Percentiles rank a stretch among this genome's conserved stretches.
Conservation (phyloP, 768 basidiomycete species). For the Pisolithus sp. region DNA sequence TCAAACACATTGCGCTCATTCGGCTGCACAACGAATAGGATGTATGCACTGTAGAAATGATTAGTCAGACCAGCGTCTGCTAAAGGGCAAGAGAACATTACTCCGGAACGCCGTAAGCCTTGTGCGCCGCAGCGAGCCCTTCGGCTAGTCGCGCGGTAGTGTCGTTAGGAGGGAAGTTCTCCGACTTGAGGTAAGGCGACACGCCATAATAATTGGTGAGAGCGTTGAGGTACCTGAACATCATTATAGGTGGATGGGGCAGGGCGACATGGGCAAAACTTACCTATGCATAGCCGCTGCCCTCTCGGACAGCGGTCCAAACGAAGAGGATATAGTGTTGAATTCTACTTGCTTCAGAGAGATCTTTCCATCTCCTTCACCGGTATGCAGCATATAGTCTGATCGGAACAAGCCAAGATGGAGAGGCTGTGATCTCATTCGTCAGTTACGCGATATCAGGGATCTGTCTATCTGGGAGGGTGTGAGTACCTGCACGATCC, state of each 20-base stretch:
- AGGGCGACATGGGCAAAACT: constrained; percentile 2
- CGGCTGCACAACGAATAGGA: constrained; percentile 87
- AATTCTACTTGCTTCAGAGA: constrained; percentile 93
- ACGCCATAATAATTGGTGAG: constrained; percentile 62
- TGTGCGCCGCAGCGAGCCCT: constrained; percentile 78
- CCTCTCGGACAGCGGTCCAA: constrained; percentile 71
- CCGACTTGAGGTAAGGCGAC: constrained; percentile 44
- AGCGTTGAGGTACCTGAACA: constrained; percentile 54
- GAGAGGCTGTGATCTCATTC: constrained; percentile 45
- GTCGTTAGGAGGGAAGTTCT: constrained; percentile 68
- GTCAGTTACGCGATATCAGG: background rate
- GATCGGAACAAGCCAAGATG: constrained; percentile 91
- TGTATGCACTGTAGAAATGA: constrained; percentile 34
- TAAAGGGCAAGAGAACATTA: constrained; percentile 21
- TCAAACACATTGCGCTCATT: constrained; percentile 94
- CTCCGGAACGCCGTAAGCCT: constrained; percentile 56
- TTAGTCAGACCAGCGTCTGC: background rate
- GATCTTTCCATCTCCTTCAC: constrained; percentile 24
- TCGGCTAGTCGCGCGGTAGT: constrained; percentile 62
- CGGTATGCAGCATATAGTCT: constrained; percentile 82
- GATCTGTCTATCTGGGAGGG: background rate
- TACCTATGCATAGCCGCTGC: constrained; percentile 74
- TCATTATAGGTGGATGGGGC: background rate
- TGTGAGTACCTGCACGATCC: constrained; percentile 45
- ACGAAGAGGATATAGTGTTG: constrained; percentile 92